Percentiles rank a stretch among this genome's conserved stretches.
phyloP scores from a whole-genome alignment of 495 filamentous ascomycete species.

The Aspergillus indologenus region DNA sequence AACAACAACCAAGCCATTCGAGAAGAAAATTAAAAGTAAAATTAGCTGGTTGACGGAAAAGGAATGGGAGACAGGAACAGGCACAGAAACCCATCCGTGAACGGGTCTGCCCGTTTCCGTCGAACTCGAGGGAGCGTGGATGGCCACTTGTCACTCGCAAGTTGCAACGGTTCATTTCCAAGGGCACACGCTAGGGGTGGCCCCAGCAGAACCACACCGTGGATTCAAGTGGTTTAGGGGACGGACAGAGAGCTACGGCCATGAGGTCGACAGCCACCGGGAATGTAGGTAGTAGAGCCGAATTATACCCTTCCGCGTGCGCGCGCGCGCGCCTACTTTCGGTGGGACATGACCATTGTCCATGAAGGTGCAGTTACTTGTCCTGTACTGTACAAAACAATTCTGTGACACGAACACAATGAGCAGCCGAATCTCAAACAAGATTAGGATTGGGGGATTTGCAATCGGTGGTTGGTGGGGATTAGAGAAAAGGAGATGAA shows the following conservation, averaged over 20 bases:
- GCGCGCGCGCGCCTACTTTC: too few species aligned
- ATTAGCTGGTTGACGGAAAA: constrained; percentile 6
- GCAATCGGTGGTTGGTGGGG: constrained; percentile 8
- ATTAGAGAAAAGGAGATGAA: constrained; percentile 1
- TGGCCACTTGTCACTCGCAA: neutral
- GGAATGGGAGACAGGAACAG: constrained; percentile 10
- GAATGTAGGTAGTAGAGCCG: neutral
- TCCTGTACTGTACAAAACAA: too few species aligned
- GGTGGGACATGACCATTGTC: neutral
- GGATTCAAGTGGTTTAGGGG: neutral
- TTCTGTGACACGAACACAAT: neutral
- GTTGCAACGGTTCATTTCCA: neutral
- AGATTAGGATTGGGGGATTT: neutral
- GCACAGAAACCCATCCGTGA: constrained; percentile 15
- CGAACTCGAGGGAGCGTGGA: constrained; percentile 5
- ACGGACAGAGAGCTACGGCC: neutral
- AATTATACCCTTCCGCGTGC: neutral
- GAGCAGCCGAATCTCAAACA: neutral
- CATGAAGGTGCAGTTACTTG: too few species aligned
- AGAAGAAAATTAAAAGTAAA: constrained; percentile 5
- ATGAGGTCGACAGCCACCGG: neutral
- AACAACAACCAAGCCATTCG: neutral
- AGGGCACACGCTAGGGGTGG: constrained; percentile 7
- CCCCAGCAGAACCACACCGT: neutral
- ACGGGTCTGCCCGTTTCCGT: constrained; percentile 23